Base-by-base conservation (phyloP, 345 rosid genomes). In the Arabis hirsuta region DNA sequence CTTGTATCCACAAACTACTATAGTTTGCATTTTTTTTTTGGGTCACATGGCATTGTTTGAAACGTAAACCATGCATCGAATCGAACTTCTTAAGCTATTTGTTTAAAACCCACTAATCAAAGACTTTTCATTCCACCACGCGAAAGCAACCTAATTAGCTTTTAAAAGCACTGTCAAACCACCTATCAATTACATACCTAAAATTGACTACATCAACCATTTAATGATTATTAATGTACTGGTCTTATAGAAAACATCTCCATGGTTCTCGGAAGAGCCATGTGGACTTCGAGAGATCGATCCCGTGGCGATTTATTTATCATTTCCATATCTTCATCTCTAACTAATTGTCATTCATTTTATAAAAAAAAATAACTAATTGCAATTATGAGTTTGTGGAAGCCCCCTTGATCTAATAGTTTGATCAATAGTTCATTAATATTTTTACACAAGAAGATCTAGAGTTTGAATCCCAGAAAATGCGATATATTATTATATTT, bases 221-320 rank as follows among this genome's bases (percentile, higher is more conserved):
- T 19, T 50, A 42, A 20, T 56, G 10, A n/a, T n/a, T n/a, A 20
- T 57, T 45, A 56, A 65, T 34, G 44, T 8, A 55, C 24, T 32
- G 11, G 32, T 57, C 46, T 20, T 68, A 45, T 10, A 31, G 1
- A 20, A 55, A 29, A 44, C 24, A 29, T 26, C 20, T 22, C 39
- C 69, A 52, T 20, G 38, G 29, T 19, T 72, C 62, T 26, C 20
- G 55, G 55, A 27, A 72, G 34, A 8, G 41, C 44, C 69, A 72
- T 72, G 69, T 62, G 69, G 19, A 29, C 16, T 27, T 27, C 53
- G 52, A 71, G 24, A 43, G 22, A 41, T 41, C 39, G 20, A 48
- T 19, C 42, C 41, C 67, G 52, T 41, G 22, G 27, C 39, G 38
- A 69, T 45, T 57, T 46, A 9, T 47, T 14, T 57, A 68, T 41